phyloP scores from a whole-genome alignment of 306 rosid genomes.

The Cicer pinnatifidum region DNA sequence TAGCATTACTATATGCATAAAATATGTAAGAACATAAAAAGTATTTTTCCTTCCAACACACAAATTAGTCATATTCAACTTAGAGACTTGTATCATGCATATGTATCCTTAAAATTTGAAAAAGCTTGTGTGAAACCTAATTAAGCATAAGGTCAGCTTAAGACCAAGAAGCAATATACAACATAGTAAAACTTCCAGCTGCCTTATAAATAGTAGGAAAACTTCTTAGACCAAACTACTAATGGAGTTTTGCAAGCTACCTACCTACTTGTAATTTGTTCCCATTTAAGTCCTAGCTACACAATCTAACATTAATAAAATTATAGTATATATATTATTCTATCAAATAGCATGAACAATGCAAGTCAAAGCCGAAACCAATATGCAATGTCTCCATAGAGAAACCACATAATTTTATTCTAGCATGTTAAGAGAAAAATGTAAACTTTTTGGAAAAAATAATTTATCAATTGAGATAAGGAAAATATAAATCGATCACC shows the following conservation, averaged over 20 bases:
- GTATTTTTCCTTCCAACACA: not conserved
- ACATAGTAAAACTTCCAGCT: not conserved
- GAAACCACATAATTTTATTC: not conserved
- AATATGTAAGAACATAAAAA: no score
- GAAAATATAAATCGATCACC: not conserved
- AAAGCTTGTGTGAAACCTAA: conserved; percentile 43
- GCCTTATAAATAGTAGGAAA: not conserved
- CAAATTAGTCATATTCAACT: conserved; percentile 9
- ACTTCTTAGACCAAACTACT: conserved; percentile 44
- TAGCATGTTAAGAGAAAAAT: not conserved
- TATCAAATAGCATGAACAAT: not conserved
- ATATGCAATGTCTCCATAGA: not conserved
- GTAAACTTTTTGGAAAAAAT: not conserved
- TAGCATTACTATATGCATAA: not conserved
- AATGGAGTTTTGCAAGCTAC: conserved; percentile 19
- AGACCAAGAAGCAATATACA: conserved; percentile 7
- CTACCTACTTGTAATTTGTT: conserved; percentile 5
- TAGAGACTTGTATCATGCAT: not conserved
- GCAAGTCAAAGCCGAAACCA: not conserved
- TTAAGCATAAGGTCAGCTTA: not conserved
- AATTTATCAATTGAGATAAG: not conserved
- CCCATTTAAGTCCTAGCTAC: conserved; percentile 3
- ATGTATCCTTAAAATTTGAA: not conserved
- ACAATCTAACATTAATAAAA: not conserved
- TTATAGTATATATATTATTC: no score